Conservation (phyloP, 2,329 filamentous ascomycete species). For the Hymenoscyphus infarciens region DNA sequence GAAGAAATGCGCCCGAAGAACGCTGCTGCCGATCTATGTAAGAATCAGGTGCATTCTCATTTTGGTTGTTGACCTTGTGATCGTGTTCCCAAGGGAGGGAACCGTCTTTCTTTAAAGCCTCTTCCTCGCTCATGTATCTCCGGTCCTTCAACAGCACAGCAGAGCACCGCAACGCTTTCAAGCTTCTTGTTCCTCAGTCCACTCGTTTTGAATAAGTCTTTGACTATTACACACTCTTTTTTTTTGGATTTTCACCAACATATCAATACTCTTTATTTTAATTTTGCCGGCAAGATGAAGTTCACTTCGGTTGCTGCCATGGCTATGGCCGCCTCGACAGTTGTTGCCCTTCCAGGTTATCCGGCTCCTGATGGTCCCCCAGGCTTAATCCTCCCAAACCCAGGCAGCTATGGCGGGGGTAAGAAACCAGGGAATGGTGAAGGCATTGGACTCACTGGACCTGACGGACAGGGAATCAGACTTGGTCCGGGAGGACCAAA, state of each 20-base stretch:
- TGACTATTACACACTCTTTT: constrained; percentile 36
- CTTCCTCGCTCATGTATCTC: neutral
- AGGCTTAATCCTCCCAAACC: neutral
- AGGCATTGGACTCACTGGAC: neutral
- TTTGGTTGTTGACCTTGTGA: constrained; percentile 2
- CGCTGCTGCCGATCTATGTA: constrained; percentile 6
- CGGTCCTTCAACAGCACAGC: constrained; percentile 2
- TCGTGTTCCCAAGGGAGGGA: constrained; percentile 3
- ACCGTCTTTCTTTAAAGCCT: constrained; percentile 2
- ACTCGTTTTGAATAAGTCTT: constrained; percentile 12
- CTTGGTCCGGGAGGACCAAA: neutral
- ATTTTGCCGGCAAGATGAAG: constrained; percentile 56
- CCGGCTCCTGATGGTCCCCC: neutral
- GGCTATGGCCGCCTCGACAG: constrained; percentile 33
- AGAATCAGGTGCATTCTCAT: constrained; percentile 1
- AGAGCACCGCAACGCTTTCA: constrained; percentile 11
- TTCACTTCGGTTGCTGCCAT: constrained; percentile 50
- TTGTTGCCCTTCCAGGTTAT: constrained; percentile 6
- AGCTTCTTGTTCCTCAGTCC: constrained; percentile 9
- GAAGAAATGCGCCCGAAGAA: constrained; percentile 7
- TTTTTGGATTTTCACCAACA: neutral
- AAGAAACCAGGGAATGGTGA: neutral
- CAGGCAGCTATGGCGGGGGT: neutral
- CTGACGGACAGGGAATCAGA: neutral
- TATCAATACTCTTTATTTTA: constrained; percentile 1